Percentiles rank a stretch among this genome's conserved stretches.
These are phyloP conservation scores for Micractinium conductrix DNA, from an alignment of 139 green algal genomes.

Conservation along the genomic window DNA sequence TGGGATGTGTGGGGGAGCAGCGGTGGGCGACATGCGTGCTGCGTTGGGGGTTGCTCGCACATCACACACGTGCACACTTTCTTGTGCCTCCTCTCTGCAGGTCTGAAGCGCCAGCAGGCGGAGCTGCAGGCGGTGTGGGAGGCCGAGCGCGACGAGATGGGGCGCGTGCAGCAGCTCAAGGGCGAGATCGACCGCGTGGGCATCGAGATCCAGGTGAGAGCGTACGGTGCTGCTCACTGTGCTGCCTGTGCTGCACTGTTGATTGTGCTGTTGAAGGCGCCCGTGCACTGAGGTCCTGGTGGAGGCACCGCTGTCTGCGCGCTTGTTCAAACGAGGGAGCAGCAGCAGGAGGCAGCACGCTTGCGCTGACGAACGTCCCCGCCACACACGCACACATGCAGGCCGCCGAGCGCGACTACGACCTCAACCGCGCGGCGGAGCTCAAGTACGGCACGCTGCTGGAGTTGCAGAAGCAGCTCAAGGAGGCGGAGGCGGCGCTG, in stretches of 20 bases:
- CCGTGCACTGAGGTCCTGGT: too few relatives aligned
- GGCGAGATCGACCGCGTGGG: constrained; percentile 96
- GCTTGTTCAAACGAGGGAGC: too few relatives aligned
- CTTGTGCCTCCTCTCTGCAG: neutral
- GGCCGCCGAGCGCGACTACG: constrained; percentile 32
- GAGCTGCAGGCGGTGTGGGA: constrained; percentile 83
- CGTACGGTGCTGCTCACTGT: neutral
- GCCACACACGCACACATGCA: neutral
- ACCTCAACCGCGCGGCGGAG: constrained; percentile 81
- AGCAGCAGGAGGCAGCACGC: too few relatives aligned
- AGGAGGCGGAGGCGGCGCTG: constrained; percentile 72
- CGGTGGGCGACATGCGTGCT: too few relatives aligned
- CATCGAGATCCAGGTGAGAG: constrained; percentile 82
- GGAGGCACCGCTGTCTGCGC: too few relatives aligned
- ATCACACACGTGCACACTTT: too few relatives aligned
- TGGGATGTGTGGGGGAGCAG: too few relatives aligned
- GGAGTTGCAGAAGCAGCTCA: constrained; percentile 87
- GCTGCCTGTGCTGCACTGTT: neutral
- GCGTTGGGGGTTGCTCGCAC: too few relatives aligned
- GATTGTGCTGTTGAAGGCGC: too few relatives aligned
- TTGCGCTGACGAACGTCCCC: too few relatives aligned
- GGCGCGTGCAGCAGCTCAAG: constrained; percentile 81
- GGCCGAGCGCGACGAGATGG: constrained; percentile 79
- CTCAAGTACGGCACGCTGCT: constrained; percentile 98
- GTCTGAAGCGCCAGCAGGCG: constrained; percentile 83